Percentiles rank a stretch among this genome's conserved stretches.
Conservation (phyloP, 257 asterid genomes). For the Knoxia roxburghii region DNA sequence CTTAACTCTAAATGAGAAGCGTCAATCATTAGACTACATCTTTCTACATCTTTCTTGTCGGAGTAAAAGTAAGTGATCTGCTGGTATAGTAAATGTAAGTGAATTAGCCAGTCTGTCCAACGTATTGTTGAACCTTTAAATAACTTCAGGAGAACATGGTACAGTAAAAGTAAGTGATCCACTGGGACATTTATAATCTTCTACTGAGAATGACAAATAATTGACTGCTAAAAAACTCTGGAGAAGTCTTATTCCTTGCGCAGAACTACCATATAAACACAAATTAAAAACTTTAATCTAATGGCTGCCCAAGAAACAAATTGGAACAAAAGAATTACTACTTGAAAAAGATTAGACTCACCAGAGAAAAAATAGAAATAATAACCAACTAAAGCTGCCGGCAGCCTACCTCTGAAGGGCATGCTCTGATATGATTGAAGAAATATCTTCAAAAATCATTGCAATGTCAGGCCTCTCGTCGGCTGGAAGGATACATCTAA, state of each 20-base stretch:
- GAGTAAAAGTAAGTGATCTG: too few relatives aligned
- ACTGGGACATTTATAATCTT: too few relatives aligned
- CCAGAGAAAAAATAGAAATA: slow-evolving; percentile 10
- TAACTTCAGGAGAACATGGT: not conserved
- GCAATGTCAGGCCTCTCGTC: slow-evolving; percentile 78
- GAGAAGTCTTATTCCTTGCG: slow-evolving; percentile 1
- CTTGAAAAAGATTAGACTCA: slow-evolving; percentile 10
- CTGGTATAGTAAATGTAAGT: too few relatives aligned
- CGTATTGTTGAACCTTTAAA: not conserved
- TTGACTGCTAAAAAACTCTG: too few relatives aligned
- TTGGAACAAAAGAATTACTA: slow-evolving; percentile 10
- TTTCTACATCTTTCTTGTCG: too few relatives aligned
- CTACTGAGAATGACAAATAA: too few relatives aligned
- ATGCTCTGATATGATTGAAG: slow-evolving; percentile 24
- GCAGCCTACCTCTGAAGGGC: slow-evolving; percentile 20
- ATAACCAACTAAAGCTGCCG: not conserved
- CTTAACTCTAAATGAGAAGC: too few relatives aligned
- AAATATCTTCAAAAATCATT: slow-evolving; percentile 61
- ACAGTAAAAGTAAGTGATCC: too few relatives aligned
- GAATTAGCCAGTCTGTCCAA: not conserved
- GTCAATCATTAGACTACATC: too few relatives aligned
- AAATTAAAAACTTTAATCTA: not conserved
- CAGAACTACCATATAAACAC: slow-evolving; percentile 2
- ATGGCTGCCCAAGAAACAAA: slow-evolving; percentile 7
- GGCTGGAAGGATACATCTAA: slow-evolving; percentile 68